Percentiles rank a stretch among this genome's conserved stretches.
phyloP scores from a whole-genome alignment of 805 yeast species.

The Candida railenensis region DNA sequence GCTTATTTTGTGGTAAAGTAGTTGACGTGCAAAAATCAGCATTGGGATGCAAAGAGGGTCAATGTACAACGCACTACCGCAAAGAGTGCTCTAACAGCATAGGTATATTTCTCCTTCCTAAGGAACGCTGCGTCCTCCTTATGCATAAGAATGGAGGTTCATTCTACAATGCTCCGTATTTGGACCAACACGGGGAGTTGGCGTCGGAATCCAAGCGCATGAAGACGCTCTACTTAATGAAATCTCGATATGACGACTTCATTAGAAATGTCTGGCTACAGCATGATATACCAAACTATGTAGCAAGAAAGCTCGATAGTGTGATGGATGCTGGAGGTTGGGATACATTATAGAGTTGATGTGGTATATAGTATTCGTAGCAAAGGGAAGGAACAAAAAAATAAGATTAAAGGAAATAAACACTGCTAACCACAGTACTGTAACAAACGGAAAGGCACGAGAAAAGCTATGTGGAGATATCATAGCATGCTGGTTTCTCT shows the following conservation, averaged over 20 bases:
- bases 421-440: no score
- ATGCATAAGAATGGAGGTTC: constrained; percentile 78
- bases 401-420: no score
- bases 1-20: constrained; percentile 75
- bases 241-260: constrained; percentile 62
- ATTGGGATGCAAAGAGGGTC: constrained; percentile 60
- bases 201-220: constrained; percentile 73
- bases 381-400: not conserved
- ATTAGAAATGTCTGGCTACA: constrained; percentile 70
- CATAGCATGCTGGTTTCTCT: no score
- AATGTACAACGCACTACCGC: constrained; percentile 71
- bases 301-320: constrained; percentile 79
- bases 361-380: no score
- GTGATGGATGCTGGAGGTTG: constrained; percentile 90
- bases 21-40: constrained; percentile 65
- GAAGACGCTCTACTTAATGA: constrained; percentile 67
- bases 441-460: no score
- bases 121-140: constrained; percentile 61
- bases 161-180: constrained; percentile 78
- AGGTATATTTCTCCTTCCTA: constrained; percentile 76
- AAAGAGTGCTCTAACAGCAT: constrained; percentile 60
- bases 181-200: constrained; percentile 83
- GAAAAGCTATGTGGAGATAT: no score
- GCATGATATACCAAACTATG: constrained; percentile 72
- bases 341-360: constrained; percentile 63